Base-by-base conservation (phyloP, 2,329 filamentous ascomycete genomes). In the Hymenoscyphus repandus region DNA sequence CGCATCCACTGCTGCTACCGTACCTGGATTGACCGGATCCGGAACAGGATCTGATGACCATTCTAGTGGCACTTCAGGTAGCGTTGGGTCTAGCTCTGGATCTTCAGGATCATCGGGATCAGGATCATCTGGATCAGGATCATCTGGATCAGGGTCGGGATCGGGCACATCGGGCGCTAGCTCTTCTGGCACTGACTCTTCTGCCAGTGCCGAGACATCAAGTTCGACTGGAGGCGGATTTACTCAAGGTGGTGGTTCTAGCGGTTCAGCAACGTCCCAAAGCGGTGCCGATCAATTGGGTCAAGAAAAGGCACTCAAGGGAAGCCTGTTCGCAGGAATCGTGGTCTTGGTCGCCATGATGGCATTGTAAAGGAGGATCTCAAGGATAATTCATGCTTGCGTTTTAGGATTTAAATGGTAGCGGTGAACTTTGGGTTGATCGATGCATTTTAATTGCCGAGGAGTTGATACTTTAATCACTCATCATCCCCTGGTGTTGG, bases 351-450 rank as follows among this genome's bases (percentile, higher is more conserved):
- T 59, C 48, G 63, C 61, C 18, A 61, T 65, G 62, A 62, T 66
- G 55, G 61, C 61, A 51, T 45, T 66, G 38, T 66, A 56, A 50
- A 36, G 17, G 15, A 31, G 77, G 82, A 13, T 83, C 83, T 93
- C 95, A 63, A 77, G 44, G 27, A 34, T 82, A 49, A 86, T 96
- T 58, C 85, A 87, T 1, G 78, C 96, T 66, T 80, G 80, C 10
- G 34, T 37, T 2, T 74, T 96, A 39, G 85, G 22, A 27, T 27
- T 27, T 27, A 27, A 27, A 27, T 27, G 22, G 22, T 27, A 91
- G 66, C 96, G 90, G 32, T 49, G 49, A n/a, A 49, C 50, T 46
- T 48, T 32, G 42, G 53, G 44, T 39, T 15, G 31, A 33, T 48
- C 46, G 50, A 53, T 49, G 56, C 56, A 44, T 54, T 53, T 48